Conservation (phyloP, 2,329 filamentous ascomycete genomes). For the Aspergillus fumigatus region DNA sequence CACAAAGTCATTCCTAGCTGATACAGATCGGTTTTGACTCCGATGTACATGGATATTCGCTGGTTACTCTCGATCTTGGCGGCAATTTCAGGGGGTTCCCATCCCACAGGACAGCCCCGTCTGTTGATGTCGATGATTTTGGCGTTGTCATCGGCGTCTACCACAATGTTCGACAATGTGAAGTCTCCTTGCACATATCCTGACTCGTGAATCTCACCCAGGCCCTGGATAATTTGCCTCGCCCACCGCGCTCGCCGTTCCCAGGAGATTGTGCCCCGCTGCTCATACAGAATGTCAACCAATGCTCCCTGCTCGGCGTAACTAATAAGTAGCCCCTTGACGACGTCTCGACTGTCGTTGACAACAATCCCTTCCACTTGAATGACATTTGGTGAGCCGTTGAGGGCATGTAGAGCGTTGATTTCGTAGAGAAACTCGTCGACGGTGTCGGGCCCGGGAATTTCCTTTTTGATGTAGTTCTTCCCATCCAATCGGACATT, state of each 20-base stretch:
- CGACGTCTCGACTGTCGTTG: conserved; percentile 65
- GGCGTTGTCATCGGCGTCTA: conserved; percentile 76
- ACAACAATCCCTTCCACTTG: conserved; percentile 82
- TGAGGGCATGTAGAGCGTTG: conserved; percentile 80
- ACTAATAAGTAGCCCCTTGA: conserved; percentile 86
- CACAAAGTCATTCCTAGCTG: conserved; percentile 97
- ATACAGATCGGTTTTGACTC: conserved; percentile 93
- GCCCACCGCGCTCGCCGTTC: conserved; percentile 78
- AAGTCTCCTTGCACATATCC: conserved; percentile 98
- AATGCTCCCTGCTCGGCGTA: conserved; percentile 83
- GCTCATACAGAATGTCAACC: conserved; percentile 86
- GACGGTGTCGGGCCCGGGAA: conserved; percentile 88
- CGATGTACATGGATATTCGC: conserved; percentile 93
- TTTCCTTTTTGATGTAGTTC: conserved; percentile 92
- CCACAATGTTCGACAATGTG: conserved; percentile 93
- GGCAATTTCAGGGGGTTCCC: conserved; percentile 92
- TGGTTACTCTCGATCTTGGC: conserved; percentile 82
- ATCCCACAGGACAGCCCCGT: conserved; percentile 92
- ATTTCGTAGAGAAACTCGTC: conserved; percentile 98
- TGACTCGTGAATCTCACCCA: conserved; percentile 89
- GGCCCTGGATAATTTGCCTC: conserved; percentile 79
- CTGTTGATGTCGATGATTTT: conserved; percentile 99
- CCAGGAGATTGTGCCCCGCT: conserved; percentile 62
- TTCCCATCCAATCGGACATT: conserved; percentile 69
- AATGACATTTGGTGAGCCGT: conserved; percentile 71